A percentile compares a stretch with the other conserved stretches of the same genome.
phyloP scores from a whole-genome alignment of 768 basidiomycete genomes.

The Pleurotus salmoneostramineus region DNA sequence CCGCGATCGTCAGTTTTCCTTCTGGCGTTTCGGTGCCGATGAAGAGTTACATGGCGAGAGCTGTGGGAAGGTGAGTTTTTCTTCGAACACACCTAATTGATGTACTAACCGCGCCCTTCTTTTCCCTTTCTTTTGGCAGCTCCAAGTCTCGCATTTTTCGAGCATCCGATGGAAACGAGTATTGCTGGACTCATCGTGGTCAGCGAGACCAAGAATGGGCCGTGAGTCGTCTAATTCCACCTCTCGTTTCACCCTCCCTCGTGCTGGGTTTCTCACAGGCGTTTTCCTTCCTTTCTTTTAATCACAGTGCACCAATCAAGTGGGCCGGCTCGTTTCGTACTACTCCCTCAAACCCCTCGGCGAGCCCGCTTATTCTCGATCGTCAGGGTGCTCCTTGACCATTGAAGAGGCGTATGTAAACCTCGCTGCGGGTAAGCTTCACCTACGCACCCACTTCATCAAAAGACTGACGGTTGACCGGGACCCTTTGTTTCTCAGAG shows the following conservation, averaged over 20 bases:
- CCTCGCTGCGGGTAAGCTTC: slow-evolving; percentile 44
- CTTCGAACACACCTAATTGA: background rate
- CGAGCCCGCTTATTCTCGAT: slow-evolving; percentile 48
- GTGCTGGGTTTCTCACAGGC: slow-evolving; percentile 23
- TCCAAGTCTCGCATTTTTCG: slow-evolving; percentile 46
- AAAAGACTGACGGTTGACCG: too few relatives aligned
- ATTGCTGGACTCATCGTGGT: slow-evolving; percentile 52
- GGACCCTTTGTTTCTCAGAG: too few relatives aligned
- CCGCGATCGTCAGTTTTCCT: slow-evolving; percentile 45
- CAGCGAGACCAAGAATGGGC: slow-evolving; percentile 59
- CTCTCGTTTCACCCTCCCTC: slow-evolving; percentile 1
- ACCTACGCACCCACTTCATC: too few relatives aligned
- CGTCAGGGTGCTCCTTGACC: slow-evolving; percentile 60
- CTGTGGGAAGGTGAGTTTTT: slow-evolving; percentile 34
- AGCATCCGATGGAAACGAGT: slow-evolving; percentile 57
- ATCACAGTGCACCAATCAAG: slow-evolving; percentile 50
- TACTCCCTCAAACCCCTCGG: slow-evolving; percentile 54
- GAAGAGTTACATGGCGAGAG: slow-evolving; percentile 47
- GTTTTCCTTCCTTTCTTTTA: background rate
- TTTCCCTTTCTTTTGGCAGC: slow-evolving; percentile 21
- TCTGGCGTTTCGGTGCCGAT: slow-evolving; percentile 35
- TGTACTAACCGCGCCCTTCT: background rate
- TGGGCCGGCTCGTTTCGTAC: slow-evolving; percentile 50
- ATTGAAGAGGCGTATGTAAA: slow-evolving; percentile 58
- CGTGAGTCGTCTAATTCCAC: slow-evolving; percentile 31